Conservation (phyloP, 2,329 filamentous ascomycete species). For the Arachnomyces sp. region DNA sequence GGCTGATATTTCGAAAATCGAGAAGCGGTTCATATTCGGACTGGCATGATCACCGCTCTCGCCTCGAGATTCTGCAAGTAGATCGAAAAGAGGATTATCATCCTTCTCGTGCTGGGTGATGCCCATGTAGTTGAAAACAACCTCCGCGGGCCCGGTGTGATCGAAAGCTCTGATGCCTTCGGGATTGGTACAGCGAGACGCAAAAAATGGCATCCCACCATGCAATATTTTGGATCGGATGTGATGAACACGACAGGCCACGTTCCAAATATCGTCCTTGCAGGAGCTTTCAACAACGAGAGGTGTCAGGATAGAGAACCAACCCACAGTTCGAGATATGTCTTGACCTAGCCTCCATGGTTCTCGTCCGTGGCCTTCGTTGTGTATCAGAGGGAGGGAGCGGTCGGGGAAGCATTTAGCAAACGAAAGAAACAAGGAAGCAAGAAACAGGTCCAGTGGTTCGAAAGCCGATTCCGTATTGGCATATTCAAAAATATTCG, state of each 20-base stretch:
- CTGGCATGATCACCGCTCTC: conserved; percentile 42
- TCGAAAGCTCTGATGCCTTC: conserved; percentile 23
- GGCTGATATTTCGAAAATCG: conserved; percentile 12
- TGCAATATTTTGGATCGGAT: conserved; percentile 26
- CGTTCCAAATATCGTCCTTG: conserved; percentile 20
- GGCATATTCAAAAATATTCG: conserved; percentile 23
- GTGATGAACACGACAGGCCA: conserved; percentile 32
- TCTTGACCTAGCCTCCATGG: conserved; percentile 38
- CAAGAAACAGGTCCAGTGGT: conserved; percentile 30
- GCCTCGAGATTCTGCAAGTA: conserved; percentile 35
- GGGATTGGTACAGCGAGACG: conserved; percentile 21
- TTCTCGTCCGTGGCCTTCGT: conserved; percentile 45
- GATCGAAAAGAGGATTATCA: conserved; percentile 35
- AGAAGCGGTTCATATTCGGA: conserved; percentile 27
- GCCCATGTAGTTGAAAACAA: conserved; percentile 35
- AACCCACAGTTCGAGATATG: conserved; percentile 42
- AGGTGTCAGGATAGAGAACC: conserved; percentile 44
- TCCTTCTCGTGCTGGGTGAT: conserved; percentile 38
- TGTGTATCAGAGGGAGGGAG: conserved; percentile 38
- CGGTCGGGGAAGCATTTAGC: conserved; percentile 36
- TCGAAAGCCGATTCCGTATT: conserved; percentile 28
- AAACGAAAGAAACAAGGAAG: conserved; percentile 38
- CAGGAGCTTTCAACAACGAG: conserved; percentile 25
- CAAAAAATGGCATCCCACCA: conserved; percentile 29
- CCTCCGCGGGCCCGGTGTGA: conserved; percentile 33